phyloP scores from a whole-genome alignment of 306 rosid species.

The Geum urbanum region DNA sequence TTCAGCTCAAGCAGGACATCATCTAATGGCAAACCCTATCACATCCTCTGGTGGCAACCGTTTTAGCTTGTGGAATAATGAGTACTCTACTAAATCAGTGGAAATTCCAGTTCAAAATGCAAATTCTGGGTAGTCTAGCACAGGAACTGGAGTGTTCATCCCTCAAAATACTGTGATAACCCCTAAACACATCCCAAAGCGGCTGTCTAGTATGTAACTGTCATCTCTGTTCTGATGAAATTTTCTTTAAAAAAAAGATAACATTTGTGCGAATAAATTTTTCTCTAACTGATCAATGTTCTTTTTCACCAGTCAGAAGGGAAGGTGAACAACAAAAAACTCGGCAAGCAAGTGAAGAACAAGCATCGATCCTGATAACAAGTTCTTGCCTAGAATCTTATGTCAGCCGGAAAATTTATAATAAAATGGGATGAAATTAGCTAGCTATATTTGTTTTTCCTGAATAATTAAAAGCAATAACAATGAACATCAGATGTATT shows the following conservation, averaged over 20 bases:
- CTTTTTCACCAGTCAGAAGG: constrained; percentile 25
- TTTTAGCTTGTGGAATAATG: constrained; percentile 33
- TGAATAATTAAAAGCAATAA: neutral
- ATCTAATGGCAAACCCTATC: constrained; percentile 6
- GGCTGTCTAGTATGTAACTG: constrained; percentile 30
- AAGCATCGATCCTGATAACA: constrained; percentile 25
- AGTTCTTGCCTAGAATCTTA: neutral
- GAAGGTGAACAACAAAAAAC: constrained; percentile 29
- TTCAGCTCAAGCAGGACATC: constrained; percentile 1
- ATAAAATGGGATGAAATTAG: neutral
- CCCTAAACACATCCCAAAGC: constrained; percentile 30
- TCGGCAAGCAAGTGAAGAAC: constrained; percentile 36
- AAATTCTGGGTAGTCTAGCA: constrained; percentile 45
- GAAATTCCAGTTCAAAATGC: constrained; percentile 42
- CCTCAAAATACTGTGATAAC: constrained; percentile 38
- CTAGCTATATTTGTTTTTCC: neutral
- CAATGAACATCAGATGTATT: neutral
- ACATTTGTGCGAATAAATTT: neutral
- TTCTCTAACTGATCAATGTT: neutral
- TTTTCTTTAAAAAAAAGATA: neutral
- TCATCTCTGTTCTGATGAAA: neutral
- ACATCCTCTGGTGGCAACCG: constrained; percentile 10
- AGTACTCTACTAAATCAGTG: constrained; percentile 10
- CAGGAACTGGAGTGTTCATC: constrained; percentile 78
- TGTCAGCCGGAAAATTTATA: neutral